Evolutionary conservation across 2,329 filamentous ascomycete genomes (phyloP).

Genomic region (Thielaviopsis punctulata): DNA sequence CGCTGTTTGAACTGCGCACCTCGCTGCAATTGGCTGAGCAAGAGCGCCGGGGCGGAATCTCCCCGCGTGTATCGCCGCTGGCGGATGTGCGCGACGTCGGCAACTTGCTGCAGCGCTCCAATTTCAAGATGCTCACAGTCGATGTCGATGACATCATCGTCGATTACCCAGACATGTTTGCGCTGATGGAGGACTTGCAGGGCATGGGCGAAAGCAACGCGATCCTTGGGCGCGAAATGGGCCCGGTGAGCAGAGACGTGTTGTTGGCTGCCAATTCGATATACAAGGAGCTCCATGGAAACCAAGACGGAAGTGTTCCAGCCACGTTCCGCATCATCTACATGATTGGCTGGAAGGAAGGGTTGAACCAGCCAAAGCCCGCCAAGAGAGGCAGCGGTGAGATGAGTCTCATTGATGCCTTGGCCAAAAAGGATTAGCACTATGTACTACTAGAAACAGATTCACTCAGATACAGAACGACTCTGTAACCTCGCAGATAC

Average conservation of each 20-base stretch:
- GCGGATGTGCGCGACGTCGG: constrained; percentile 87
- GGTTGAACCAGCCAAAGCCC: constrained; percentile 60
- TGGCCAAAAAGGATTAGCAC: constrained; percentile 19
- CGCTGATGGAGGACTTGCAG: constrained; percentile 84
- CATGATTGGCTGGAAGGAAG: constrained; percentile 97
- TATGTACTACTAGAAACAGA: constrained; percentile 25
- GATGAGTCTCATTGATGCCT: constrained; percentile 72
- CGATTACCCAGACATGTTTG: constrained; percentile 78
- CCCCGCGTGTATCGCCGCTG: constrained; percentile 75
- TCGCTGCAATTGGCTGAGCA: constrained; percentile 84
- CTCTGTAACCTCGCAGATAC: constrained; percentile 3
- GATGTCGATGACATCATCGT: constrained; percentile 96
- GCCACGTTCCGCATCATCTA: constrained; percentile 92
- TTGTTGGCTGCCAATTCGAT: constrained; percentile 77
- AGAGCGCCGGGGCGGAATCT: constrained; percentile 79
- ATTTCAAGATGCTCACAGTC: constrained; percentile 90
- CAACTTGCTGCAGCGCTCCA: constrained; percentile 66
- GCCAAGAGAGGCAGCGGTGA: constrained; percentile 70
- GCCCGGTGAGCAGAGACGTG: constrained; percentile 62
- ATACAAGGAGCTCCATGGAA: constrained; percentile 73
- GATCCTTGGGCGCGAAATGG: constrained; percentile 67
- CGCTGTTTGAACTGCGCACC: constrained; percentile 80
- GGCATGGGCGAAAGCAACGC: constrained; percentile 94
- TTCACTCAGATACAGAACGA: constrained; percentile 16
- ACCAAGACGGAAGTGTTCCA: constrained; percentile 58